phyloP scores from a whole-genome alignment of 176 grass and related monocot genomes.

The bread wheat (Triticum aestivum) region IWGSC_CS_RefSeq_v2.1 NC_057807.1:658074384-658074883 shows the following conservation, averaged over 20 bases:
- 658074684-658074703: neutral
- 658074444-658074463: constrained; percentile 49
- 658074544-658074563: constrained; percentile 88
- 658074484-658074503: constrained; percentile 72
- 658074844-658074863: constrained; percentile 71
- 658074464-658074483: constrained; percentile 52
- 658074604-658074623: neutral
- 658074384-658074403: constrained; percentile 97
- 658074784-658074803: constrained; percentile 91
- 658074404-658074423: constrained; percentile 94
- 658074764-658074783: constrained; percentile 54
- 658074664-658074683: too few species aligned
- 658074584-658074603: constrained; percentile 74
- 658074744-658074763: constrained; percentile 94
- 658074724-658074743: constrained; percentile 70
- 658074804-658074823: constrained; percentile 65
- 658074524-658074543: constrained; percentile 63
- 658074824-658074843: constrained; percentile 77
- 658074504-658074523: constrained; percentile 76
- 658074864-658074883: constrained; percentile 63
- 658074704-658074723: neutral
- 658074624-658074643: neutral
- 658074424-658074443: constrained; percentile 91
- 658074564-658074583: constrained; percentile 71
- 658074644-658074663: neutral